Evolutionary conservation across 306 rosid genomes (phyloP).

Genomic region (Rosa persica): DNA sequence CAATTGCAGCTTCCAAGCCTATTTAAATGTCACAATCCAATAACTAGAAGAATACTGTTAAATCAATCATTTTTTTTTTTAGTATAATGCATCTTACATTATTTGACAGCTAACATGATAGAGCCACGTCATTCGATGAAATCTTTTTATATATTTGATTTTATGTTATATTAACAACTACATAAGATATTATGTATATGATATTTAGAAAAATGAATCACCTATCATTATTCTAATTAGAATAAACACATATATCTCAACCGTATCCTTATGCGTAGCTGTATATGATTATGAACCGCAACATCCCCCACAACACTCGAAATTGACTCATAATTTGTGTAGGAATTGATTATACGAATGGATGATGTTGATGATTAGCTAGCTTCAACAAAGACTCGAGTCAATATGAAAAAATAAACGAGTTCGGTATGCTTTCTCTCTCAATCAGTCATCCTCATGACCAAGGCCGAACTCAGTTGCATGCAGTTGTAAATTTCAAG

Average conservation of each 20-base stretch:
- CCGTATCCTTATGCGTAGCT: too few species aligned
- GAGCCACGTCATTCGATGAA: too few species aligned
- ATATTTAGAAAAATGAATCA: too few species aligned
- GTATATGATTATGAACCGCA: too few species aligned
- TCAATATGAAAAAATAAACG: background rate
- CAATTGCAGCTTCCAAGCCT: background rate
- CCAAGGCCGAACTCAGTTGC: background rate
- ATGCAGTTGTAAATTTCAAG: background rate
- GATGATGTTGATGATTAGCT: background rate
- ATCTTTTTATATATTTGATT: too few species aligned
- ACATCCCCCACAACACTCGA: background rate
- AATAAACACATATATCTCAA: too few species aligned
- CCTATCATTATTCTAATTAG: too few species aligned
- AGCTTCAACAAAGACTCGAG: background rate
- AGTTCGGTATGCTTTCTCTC: background rate
- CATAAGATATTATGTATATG: too few species aligned
- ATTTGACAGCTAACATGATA: background rate
- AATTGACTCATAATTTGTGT: background rate
- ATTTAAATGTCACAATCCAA: background rate
- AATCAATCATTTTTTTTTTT: background rate
- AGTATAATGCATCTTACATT: background rate
- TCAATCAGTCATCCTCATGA: background rate
- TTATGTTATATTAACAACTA: too few species aligned
- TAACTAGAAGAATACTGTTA: background rate
- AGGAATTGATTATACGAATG: background rate